phyloP scores from a whole-genome alignment of 371 early-diverging fungal genomes.

The Mortierella sp. region DNA sequence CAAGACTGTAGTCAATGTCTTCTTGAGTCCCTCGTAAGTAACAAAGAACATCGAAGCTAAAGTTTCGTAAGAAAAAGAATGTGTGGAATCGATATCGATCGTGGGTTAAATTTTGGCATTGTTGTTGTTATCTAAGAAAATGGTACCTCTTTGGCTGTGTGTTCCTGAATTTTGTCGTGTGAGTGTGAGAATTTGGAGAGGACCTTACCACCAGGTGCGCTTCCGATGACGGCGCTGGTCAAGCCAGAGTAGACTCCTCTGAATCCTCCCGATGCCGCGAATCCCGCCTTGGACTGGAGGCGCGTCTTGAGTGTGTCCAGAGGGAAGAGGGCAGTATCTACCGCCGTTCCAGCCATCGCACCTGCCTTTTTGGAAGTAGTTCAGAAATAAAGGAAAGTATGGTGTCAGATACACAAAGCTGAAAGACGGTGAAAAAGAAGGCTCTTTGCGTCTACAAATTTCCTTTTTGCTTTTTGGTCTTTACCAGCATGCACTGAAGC shows the following conservation, averaged over 20 bases:
- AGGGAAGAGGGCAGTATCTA: constrained; percentile 92
- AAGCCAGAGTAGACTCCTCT: constrained; percentile 93
- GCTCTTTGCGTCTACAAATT: neutral
- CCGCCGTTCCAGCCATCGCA: constrained; percentile 85
- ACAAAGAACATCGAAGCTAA: constrained; percentile 94
- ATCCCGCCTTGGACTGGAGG: constrained; percentile 91
- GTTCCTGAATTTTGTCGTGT: constrained; percentile 9
- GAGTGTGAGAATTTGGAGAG: neutral
- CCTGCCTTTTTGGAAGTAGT: constrained; percentile 69
- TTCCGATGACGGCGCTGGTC: constrained; percentile 93
- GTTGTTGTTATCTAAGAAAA: neutral
- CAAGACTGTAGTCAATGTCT: constrained; percentile 54
- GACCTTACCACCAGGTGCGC: constrained; percentile 88
- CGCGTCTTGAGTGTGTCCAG: constrained; percentile 96
- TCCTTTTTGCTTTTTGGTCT: neutral
- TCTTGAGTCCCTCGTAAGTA: constrained; percentile 89
- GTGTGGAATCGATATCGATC: neutral
- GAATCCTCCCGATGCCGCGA: constrained; percentile 92
- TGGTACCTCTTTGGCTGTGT: neutral
- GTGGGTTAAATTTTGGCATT: neutral
- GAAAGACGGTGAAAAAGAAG: neutral
- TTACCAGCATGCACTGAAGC: constrained; percentile 56
- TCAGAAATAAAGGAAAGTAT: constrained; percentile 15
- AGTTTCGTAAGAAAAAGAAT: neutral
- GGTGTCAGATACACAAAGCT: neutral